A percentile compares a stretch with the other conserved stretches of the same genome.
Evolutionary conservation across 2,329 filamentous ascomycete species (phyloP).

Genomic region (Cercospora sojina): DNA sequence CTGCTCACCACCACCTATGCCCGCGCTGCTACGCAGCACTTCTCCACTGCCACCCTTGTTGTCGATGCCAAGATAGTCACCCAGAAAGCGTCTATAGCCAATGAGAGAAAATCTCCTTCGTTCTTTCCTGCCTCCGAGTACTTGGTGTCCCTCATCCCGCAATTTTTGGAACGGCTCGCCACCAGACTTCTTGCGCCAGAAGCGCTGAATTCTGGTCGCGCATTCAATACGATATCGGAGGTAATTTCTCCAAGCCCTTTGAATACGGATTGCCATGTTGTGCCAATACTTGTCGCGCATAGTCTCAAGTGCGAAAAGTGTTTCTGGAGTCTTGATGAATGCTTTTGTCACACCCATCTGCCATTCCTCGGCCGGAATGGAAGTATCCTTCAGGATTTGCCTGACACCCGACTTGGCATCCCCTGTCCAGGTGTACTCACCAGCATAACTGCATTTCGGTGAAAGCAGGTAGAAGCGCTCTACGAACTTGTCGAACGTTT

Average conservation of each 20-base stretch:
- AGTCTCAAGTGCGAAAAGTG: constrained; percentile 90
- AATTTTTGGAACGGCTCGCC: constrained; percentile 86
- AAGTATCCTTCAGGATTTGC: constrained; percentile 94
- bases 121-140: constrained; percentile 85
- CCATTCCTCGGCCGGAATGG: constrained; percentile 91
- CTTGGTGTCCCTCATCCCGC: constrained; percentile 79
- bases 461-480: constrained; percentile 95
- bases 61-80: constrained; percentile 89
- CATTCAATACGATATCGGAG: constrained; percentile 89
- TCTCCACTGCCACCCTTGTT: constrained; percentile 77
- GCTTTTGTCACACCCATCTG: constrained; percentile 96
- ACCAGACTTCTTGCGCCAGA: constrained; percentile 91
- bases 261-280: constrained; percentile 98
- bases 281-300: constrained; percentile 99
- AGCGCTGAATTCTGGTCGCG: constrained; percentile 87
- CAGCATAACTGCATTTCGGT: constrained; percentile 90
- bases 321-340: constrained; percentile 98
- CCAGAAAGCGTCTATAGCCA: constrained; percentile 87
- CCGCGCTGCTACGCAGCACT: constrained; percentile 72
- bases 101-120: constrained; percentile 85
- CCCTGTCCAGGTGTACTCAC: constrained; percentile 94
- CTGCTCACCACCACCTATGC: constrained; percentile 66
- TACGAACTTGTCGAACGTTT: constrained; percentile 97
- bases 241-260: constrained; percentile 96
- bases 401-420: constrained; percentile 82